phyloP scores from a whole-genome alignment of 176 grass and related monocot species.

The Pontederia paniculata region DNA sequence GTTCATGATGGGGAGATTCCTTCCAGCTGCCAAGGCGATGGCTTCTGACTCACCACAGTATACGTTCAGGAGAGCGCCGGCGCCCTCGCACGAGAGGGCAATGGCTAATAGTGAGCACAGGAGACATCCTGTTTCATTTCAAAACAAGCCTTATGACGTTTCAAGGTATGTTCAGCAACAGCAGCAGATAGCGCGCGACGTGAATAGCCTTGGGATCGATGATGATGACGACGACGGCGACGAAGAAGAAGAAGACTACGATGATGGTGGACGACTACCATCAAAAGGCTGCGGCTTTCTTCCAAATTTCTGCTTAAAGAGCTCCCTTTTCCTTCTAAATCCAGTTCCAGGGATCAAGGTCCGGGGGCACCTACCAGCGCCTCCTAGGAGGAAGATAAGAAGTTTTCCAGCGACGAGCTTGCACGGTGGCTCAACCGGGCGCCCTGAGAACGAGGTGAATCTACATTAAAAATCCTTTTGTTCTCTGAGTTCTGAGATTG shows the following conservation, averaged over 20 bases:
- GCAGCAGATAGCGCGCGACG: no score
- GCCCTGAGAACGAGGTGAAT: slow-evolving; percentile 15
- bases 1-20: slow-evolving; percentile 85
- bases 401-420: slow-evolving; percentile 7
- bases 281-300: slow-evolving; percentile 84
- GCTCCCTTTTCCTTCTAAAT: slow-evolving; percentile 66
- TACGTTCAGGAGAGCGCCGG: slow-evolving; percentile 57
- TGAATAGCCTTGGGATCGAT: slow-evolving; percentile 1
- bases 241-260: slow-evolving; percentile 37
- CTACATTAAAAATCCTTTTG: not conserved
- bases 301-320: slow-evolving; percentile 59
- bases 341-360: slow-evolving; percentile 60
- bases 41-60: slow-evolving; percentile 63
- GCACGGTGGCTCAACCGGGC: not conserved
- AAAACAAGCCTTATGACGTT: slow-evolving; percentile 54
- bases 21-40: slow-evolving; percentile 74
- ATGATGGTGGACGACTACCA: slow-evolving; percentile 36
- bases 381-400: slow-evolving; percentile 8
- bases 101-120: slow-evolving; percentile 3
- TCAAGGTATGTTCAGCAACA: slow-evolving; percentile 29
- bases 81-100: not conserved
- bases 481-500: slow-evolving; percentile 6
- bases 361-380: slow-evolving; percentile 4
- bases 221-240: slow-evolving; percentile 33
- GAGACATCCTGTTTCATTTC: slow-evolving; percentile 50